These are phyloP conservation scores for Beauveria medogensis DNA, from an alignment of 2,329 filamentous ascomycete genomes.

Conservation along the genomic window DNA sequence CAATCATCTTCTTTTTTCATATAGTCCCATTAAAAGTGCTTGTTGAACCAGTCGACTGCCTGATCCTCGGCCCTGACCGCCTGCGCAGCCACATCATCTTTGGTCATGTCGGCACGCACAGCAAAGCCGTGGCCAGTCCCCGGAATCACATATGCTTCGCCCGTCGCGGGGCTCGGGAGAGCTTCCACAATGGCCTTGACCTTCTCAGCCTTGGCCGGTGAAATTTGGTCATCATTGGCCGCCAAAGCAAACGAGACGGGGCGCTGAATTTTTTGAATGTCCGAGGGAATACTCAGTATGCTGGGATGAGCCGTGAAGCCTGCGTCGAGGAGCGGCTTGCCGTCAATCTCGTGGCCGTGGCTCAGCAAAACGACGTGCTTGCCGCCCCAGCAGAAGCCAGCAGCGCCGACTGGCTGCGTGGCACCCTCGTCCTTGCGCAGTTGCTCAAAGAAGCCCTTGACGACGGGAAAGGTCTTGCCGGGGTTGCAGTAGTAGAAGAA, in stretches of 20 bases:
- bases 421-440: constrained; percentile 26
- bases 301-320: constrained; percentile 47
- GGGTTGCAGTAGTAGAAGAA: constrained; percentile 24
- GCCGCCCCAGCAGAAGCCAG: constrained; percentile 59
- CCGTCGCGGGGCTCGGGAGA: constrained; percentile 23
- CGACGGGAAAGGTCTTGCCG: constrained; percentile 24
- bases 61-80: constrained; percentile 26
- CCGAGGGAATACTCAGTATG: constrained; percentile 36
- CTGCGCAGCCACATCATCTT: constrained; percentile 18
- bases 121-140: constrained; percentile 34
- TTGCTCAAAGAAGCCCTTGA: constrained; percentile 28
- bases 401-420: constrained; percentile 36
- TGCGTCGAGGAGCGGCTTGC: constrained; percentile 38
- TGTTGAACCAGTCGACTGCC: constrained; percentile 26
- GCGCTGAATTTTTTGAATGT: constrained; percentile 35
- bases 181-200: constrained; percentile 28
- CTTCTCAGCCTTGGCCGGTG: constrained; percentile 22
- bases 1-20: not conserved
- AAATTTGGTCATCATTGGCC: constrained; percentile 34
- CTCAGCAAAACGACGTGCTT: constrained; percentile 44
- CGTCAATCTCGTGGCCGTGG: constrained; percentile 25
- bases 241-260: constrained; percentile 41
- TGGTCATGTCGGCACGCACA: constrained; percentile 24
- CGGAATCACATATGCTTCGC: constrained; percentile 30
- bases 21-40: constrained; percentile 12